These are phyloP conservation scores for Penicillium sp. DNA, from an alignment of 2,329 filamentous ascomycete species.

Conservation along the genomic window DNA sequence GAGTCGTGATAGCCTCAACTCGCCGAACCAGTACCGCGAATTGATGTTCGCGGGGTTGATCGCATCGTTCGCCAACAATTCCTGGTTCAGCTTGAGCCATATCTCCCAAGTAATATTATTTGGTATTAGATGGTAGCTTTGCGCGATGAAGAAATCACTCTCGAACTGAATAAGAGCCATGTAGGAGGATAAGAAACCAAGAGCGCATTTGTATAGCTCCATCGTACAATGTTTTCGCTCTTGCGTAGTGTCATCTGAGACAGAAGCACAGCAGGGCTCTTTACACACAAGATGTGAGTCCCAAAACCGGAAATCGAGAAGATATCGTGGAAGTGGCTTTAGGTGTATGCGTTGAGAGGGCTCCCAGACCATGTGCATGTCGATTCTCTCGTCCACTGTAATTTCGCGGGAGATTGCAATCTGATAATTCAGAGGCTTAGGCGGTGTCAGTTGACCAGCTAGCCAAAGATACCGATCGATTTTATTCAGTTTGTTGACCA, in stretches of 20 bases:
- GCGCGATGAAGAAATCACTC: conserved; percentile 39
- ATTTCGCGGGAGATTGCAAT: conserved; percentile 16
- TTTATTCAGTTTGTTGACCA: conserved; percentile 18
- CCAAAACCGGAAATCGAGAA: conserved; percentile 22
- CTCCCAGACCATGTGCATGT: conserved; percentile 30
- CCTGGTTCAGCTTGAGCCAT: conserved; percentile 25
- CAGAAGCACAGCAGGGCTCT: background rate
- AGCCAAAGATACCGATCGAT: conserved; percentile 30
- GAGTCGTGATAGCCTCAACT: conserved; percentile 39
- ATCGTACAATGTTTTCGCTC: background rate
- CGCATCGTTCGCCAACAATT: conserved; percentile 3
- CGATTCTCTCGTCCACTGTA: conserved; percentile 20
- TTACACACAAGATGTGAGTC: conserved; percentile 6
- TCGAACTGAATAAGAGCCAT: conserved; percentile 31
- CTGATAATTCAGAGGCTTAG: conserved; percentile 29
- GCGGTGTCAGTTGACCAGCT: conserved; percentile 23
- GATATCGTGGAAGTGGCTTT: conserved; percentile 27
- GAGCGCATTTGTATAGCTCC: conserved; percentile 24
- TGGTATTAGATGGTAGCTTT: conserved; percentile 37
- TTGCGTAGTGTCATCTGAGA: background rate
- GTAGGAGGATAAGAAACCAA: conserved; percentile 40
- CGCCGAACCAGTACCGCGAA: conserved; percentile 43
- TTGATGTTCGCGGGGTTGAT: conserved; percentile 28
- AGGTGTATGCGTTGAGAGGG: conserved; percentile 15
- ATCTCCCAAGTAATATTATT: conserved; percentile 17